Conservation (phyloP, 805 yeast genomes). For the Huiozyma sinensis region DNA sequence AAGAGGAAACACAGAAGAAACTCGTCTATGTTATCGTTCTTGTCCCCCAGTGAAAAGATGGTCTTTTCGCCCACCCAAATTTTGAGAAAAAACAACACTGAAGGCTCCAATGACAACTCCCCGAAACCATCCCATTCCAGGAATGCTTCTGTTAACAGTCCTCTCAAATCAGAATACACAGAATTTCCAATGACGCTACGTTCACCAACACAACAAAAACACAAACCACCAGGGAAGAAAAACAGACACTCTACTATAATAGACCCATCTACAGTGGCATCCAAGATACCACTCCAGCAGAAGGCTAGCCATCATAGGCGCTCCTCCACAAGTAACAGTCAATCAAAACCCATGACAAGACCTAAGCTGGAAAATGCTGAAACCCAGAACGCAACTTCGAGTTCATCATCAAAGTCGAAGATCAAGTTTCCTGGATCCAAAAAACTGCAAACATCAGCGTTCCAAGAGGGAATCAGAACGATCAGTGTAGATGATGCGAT, state of each 20-base stretch:
- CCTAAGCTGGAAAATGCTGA: background rate
- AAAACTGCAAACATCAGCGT: conserved; percentile 66
- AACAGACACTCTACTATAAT: no score
- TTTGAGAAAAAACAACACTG: background rate
- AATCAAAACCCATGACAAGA: no score
- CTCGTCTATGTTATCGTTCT: conserved; percentile 48
- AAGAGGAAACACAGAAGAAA: conserved; percentile 42
- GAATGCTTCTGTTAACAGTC: conserved; percentile 3
- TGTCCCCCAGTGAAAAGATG: conserved; percentile 20
- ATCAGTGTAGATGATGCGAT: conserved; percentile 71
- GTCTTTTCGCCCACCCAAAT: no score
- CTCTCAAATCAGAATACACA: background rate
- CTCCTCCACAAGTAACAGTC: no score
- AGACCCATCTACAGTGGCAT: no score
- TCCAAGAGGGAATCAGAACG: conserved; percentile 76
- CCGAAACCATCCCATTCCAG: conserved; percentile 5
- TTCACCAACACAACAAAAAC: no score
- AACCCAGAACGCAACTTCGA: background rate
- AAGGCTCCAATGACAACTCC: background rate
- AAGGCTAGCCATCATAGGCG: no score
- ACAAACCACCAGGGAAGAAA: no score
- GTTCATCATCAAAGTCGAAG: conserved; percentile 13
- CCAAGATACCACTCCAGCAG: no score
- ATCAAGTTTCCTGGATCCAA: conserved; percentile 23
- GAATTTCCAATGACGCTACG: no score